These are phyloP conservation scores for Poa pratensis DNA, from an alignment of 176 grass and related monocot species.

Conservation along the genomic window DNA sequence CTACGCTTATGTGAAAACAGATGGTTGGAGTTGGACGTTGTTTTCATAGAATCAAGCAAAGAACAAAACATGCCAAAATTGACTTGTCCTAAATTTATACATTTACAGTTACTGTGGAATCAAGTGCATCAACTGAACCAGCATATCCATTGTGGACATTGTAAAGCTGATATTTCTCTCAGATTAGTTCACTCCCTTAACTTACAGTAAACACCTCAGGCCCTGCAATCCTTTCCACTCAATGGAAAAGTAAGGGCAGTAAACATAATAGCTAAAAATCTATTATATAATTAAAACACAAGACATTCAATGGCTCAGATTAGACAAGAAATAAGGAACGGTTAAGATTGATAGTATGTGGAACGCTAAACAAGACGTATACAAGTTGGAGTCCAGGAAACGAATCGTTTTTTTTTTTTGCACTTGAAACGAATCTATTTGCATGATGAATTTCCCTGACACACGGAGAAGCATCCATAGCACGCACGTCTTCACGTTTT, in stretches of 20 bases:
- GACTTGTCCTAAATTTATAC: not conserved
- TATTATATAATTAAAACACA: too few relatives aligned
- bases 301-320: too few relatives aligned
- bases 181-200: constrained; percentile 27
- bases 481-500: too few relatives aligned
- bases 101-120: not conserved
- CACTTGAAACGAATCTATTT: too few relatives aligned
- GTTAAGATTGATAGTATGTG: too few relatives aligned
- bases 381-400: too few relatives aligned
- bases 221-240: constrained; percentile 20
- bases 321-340: too few relatives aligned
- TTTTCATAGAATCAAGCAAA: not conserved
- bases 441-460: too few relatives aligned
- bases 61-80: not conserved
- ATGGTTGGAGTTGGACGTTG: not conserved
- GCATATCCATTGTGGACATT: constrained; percentile 35
- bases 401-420: too few relatives aligned
- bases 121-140: not conserved
- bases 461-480: too few relatives aligned
- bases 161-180: constrained; percentile 15
- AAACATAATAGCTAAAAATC: constrained; percentile 42
- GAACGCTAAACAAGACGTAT: too few relatives aligned
- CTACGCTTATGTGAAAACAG: not conserved
- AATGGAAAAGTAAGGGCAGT: constrained; percentile 32
- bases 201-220: constrained; percentile 48